Evolutionary conservation across 768 basidiomycete genomes (phyloP).

Genomic region (Thelephora ganbajun): DNA sequence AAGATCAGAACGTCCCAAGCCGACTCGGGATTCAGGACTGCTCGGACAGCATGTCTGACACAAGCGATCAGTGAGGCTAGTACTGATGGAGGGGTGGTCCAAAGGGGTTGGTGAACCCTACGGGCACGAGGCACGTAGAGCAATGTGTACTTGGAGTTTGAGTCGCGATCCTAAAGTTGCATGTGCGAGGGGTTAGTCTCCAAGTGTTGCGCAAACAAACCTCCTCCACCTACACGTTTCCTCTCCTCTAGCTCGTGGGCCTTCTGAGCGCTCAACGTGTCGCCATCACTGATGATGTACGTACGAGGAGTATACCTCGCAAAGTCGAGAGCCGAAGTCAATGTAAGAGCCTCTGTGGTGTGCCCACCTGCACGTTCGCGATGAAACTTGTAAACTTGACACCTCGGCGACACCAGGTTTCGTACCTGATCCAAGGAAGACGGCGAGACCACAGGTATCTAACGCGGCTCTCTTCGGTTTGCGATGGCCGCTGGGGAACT

Average conservation of each 20-base stretch:
- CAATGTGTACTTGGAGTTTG: slow-evolving; percentile 28
- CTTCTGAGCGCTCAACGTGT: slow-evolving; percentile 63
- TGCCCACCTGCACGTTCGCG: slow-evolving; percentile 61
- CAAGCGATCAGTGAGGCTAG: slow-evolving; percentile 45
- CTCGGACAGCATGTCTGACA: slow-evolving; percentile 43
- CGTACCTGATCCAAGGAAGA: slow-evolving; percentile 90
- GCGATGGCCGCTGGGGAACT: slow-evolving; percentile 5
- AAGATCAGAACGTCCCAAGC: slow-evolving; percentile 71
- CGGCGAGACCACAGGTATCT: slow-evolving; percentile 41
- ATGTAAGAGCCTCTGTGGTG: slow-evolving; percentile 70
- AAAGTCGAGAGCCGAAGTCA: slow-evolving; percentile 64
- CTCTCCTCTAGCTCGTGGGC: slow-evolving; percentile 46
- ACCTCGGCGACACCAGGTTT: slow-evolving; percentile 4
- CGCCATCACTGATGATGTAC: slow-evolving; percentile 76
- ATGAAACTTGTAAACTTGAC: background rate
- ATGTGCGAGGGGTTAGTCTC: background rate
- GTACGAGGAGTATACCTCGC: slow-evolving; percentile 59
- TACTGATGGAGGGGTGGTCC: slow-evolving; percentile 57
- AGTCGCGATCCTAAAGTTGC: slow-evolving; percentile 2
- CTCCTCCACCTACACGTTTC: background rate
- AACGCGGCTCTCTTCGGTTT: background rate
- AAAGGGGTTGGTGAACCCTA: slow-evolving; percentile 65
- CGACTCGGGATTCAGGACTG: slow-evolving; percentile 24
- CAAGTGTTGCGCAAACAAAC: no score
- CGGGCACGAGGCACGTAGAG: slow-evolving; percentile 78